Evolutionary conservation across 768 basidiomycete genomes (phyloP).

Genomic region (Mycena epipterygia): DNA sequence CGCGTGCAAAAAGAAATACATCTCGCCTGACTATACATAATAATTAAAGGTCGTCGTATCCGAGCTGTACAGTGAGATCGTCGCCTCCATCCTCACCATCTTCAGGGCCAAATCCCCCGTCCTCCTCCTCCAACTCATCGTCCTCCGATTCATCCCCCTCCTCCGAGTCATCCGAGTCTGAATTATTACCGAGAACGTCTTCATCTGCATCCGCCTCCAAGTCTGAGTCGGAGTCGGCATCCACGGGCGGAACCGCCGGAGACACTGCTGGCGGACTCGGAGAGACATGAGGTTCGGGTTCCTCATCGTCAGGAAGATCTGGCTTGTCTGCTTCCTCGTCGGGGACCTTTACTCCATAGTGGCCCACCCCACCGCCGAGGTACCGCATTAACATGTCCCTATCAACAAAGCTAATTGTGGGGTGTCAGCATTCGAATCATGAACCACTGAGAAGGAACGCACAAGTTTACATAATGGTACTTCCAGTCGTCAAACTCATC

Average conservation of each 20-base stretch:
- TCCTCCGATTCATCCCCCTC: neutral
- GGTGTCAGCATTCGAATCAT: neutral
- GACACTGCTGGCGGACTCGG: no score
- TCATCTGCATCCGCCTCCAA: neutral
- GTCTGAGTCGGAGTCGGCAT: neutral
- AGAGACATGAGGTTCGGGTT: neutral
- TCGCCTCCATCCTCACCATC: constrained; percentile 3
- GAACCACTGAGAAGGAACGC: constrained; percentile 18
- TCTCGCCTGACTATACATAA: neutral
- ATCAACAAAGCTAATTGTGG: constrained; percentile 45
- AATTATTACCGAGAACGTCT: neutral
- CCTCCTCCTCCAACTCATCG: neutral
- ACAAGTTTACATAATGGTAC: constrained; percentile 53
- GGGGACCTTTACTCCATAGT: constrained; percentile 21
- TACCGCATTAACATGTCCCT: constrained; percentile 48
- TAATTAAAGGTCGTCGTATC: constrained; percentile 7
- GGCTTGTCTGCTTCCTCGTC: neutral
- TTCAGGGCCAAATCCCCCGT: neutral
- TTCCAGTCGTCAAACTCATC: constrained; percentile 46
- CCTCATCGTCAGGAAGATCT: neutral
- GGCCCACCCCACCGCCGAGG: constrained; percentile 46
- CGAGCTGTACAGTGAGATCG: neutral
- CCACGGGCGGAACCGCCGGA: neutral
- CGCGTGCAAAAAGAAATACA: neutral
- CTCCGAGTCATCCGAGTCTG: neutral